phyloP scores from a whole-genome alignment of 2,329 filamentous ascomycete genomes.

The Colletotrichum orchidophilum region DNA sequence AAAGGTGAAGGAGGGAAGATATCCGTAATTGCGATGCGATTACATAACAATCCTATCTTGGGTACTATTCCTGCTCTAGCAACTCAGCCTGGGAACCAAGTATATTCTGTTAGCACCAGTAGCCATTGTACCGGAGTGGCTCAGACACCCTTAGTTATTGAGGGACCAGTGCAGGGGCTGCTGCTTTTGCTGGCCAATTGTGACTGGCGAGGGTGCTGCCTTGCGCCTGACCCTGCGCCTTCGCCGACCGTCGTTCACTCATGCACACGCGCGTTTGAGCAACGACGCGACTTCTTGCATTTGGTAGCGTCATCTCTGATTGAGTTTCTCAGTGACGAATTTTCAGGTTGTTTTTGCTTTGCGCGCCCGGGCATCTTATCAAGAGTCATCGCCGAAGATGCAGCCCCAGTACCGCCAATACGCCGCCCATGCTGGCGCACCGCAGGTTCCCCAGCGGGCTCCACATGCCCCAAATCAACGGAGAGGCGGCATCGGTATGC shows the following conservation, averaged over 20 bases:
- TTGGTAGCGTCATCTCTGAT: constrained; percentile 37
- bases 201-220: background rate
- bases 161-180: background rate
- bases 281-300: constrained; percentile 7
- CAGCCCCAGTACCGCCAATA: constrained; percentile 63
- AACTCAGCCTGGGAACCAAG: too few species aligned
- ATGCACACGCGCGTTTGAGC: constrained; percentile 9
- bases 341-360: background rate
- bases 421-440: constrained; percentile 39
- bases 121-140: background rate
- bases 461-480: constrained; percentile 59
- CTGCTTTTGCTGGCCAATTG: background rate
- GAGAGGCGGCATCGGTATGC: constrained; percentile 63
- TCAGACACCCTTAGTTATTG: background rate
- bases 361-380: background rate
- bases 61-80: background rate
- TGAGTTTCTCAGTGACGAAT: constrained; percentile 10
- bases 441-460: constrained; percentile 58
- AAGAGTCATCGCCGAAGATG: constrained; percentile 49
- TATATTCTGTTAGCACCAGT: background rate
- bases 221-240: constrained; percentile 6
- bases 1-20: background rate
- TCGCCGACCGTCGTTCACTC: constrained; percentile 13
- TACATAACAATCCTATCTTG: background rate
- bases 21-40: background rate